These are phyloP conservation scores for Barnettozyma hawaiiensis DNA, from an alignment of 1,139 yeast genomes.

Conservation along the genomic window DNA sequence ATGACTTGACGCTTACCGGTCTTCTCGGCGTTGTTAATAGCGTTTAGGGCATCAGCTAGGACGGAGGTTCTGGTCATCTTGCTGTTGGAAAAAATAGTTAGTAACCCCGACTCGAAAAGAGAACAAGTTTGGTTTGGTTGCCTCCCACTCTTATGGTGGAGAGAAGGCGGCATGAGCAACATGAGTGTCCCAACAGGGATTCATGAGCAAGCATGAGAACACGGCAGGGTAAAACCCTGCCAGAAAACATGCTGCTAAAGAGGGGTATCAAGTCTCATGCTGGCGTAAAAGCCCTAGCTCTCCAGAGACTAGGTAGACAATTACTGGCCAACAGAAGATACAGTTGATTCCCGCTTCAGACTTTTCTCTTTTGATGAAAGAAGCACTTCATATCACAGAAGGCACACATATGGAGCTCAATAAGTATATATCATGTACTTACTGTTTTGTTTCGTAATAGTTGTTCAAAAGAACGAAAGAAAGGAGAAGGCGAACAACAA, in stretches of 20 bases:
- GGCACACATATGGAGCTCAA: slow-evolving; percentile 17
- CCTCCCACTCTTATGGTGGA: no score
- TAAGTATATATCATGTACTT: slow-evolving; percentile 6
- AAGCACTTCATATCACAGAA: slow-evolving; percentile 3
- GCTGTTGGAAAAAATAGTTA: slow-evolving; percentile 11
- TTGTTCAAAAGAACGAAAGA: neutral
- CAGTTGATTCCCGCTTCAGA: slow-evolving; percentile 26
- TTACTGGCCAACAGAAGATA: slow-evolving; percentile 15
- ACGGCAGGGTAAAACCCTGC: neutral
- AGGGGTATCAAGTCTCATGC: slow-evolving; percentile 32
- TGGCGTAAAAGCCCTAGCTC: slow-evolving; percentile 19
- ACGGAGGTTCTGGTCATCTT: slow-evolving; percentile 98
- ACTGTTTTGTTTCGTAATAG: slow-evolving; percentile 4
- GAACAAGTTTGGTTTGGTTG: slow-evolving; percentile 1
- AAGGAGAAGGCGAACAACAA: neutral
- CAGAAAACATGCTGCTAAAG: slow-evolving; percentile 20
- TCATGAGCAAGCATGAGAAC: slow-evolving; percentile 31
- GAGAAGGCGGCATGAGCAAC: slow-evolving; percentile 29
- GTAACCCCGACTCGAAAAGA: slow-evolving; percentile 9
- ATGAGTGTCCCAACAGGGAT: slow-evolving; percentile 40
- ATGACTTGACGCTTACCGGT: slow-evolving; percentile 99
- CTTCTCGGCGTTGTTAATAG: slow-evolving; percentile 99
- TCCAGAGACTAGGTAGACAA: slow-evolving; percentile 14
- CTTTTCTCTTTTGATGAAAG: slow-evolving; percentile 7
- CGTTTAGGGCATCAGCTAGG: slow-evolving; percentile 97